Base-by-base conservation (phyloP, 805 yeast species). In the Ogataea siamensis region DNA sequence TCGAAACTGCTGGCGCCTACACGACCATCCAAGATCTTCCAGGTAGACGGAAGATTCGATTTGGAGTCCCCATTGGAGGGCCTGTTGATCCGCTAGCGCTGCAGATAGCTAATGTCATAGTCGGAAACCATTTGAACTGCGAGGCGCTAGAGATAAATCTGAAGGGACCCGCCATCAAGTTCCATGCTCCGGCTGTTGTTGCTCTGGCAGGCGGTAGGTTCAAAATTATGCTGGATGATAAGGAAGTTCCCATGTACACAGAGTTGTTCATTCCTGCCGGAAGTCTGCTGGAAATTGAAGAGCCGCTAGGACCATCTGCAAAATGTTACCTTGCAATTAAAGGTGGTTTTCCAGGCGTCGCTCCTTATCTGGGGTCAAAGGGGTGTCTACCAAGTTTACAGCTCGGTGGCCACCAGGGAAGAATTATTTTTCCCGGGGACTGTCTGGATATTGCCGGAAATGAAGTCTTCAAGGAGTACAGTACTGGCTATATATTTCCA, bases 51-150 rank as follows among this genome's bases (percentile, higher is more conserved):
- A 70, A 68, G 57, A 83, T 93, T 88, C 78, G 83, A 54, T 73
- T 83, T 50, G 99, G 99, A 58, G 98, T 91, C 37, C 99, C 99
- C 18, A 97, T 96, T 7, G 86, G 96, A 23, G 99, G 99, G 27
- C 96, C 98, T 42, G 91, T 91, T 96, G 99, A 91, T 64, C 76
- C 80, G 45, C 87, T 80, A 51, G 80, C 96, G 4, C 87, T 89
- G 67, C 74, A 96, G 53, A 62, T 87, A 43, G 96, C 96, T 12
- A 91, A 91, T 66, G 70, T 83, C 56, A 78, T 87, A 55, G 98
- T 91, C 28, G 98, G 97, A 42, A 93, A 91, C 62, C 75, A 80
- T 50, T 64, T 70, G 45, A 66, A 72, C 28, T 83, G 96, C 8
- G 96, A 97, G 9, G 96, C 93, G 22, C 71, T 91, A 55, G 99